Conservation (phyloP, 345 rosid genomes). For the Lenwebbia sp. region DNA sequence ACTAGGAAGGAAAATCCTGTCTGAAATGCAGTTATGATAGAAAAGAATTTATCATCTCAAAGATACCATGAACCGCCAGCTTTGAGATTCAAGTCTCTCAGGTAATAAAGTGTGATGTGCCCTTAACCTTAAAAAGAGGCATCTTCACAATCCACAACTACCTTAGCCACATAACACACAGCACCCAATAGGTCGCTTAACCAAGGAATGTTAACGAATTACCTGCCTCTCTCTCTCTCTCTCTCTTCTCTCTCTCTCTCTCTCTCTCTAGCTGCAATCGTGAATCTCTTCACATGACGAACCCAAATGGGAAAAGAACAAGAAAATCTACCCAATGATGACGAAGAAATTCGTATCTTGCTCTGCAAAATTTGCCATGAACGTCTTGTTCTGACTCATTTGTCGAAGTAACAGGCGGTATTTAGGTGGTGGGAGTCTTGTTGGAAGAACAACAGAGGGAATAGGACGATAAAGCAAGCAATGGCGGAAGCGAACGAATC, state of each 20-base stretch:
- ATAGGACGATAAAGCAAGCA: background rate
- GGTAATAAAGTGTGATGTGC: background rate
- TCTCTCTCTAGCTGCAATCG: background rate
- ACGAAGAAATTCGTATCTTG: background rate
- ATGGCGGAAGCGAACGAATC: conserved; percentile 1
- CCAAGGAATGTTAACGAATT: background rate
- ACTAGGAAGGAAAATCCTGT: background rate
- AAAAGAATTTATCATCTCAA: background rate
- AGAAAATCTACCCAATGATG: background rate
- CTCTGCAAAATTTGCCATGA: background rate
- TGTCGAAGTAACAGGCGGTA: background rate
- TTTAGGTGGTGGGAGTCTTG: background rate
- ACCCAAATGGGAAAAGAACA: background rate
- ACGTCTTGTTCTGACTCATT: background rate
- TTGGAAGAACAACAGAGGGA: background rate
- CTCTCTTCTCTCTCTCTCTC: background rate
- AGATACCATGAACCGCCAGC: background rate
- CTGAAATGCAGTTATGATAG: background rate
- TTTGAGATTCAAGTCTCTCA: background rate
- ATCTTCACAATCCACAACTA: background rate
- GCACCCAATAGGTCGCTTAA: background rate
- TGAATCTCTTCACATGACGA: background rate
- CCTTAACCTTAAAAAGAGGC: background rate
- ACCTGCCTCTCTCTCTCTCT: background rate
- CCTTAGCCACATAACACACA: background rate